phyloP scores from a whole-genome alignment of 345 rosid genomes.

The Schrenkiella parvula region DNA sequence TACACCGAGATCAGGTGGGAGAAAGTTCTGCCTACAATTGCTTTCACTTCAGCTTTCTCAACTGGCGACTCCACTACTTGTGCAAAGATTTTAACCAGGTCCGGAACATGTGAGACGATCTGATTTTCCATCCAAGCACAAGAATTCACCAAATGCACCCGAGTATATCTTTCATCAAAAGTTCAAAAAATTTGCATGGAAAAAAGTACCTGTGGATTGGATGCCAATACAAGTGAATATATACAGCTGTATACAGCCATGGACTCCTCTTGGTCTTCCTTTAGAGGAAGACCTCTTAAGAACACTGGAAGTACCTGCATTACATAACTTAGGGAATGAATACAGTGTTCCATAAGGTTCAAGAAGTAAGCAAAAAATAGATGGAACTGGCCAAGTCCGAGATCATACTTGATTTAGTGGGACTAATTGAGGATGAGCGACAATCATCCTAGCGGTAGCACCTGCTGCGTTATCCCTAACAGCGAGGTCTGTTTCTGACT shows the following conservation, averaged over 20 bases:
- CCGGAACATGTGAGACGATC: constrained; percentile 78
- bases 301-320: constrained; percentile 89
- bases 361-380: background rate
- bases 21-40: constrained; percentile 80
- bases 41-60: constrained; percentile 84
- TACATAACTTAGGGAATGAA: constrained; percentile 1
- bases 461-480: constrained; percentile 99
- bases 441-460: constrained; percentile 97
- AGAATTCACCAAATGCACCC: background rate
- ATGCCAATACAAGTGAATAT: constrained; percentile 69
- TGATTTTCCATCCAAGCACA: constrained; percentile 31
- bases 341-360: background rate
- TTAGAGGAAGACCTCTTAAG: constrained; percentile 83
- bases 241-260: constrained; percentile 81
- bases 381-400: background rate
- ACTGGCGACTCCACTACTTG: constrained; percentile 77
- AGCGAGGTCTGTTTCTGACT: constrained; percentile 87
- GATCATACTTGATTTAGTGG: constrained; percentile 82
- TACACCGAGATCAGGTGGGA: constrained; percentile 72
- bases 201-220: constrained; percentile 69
- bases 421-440: constrained; percentile 75
- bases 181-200: background rate
- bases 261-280: constrained; percentile 95
- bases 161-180: background rate
- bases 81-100: constrained; percentile 81